Percentiles rank a stretch among this genome's conserved stretches.
phyloP scores from a whole-genome alignment of 257 asterid genomes.

The Fraxinus quadrangulata region DNA sequence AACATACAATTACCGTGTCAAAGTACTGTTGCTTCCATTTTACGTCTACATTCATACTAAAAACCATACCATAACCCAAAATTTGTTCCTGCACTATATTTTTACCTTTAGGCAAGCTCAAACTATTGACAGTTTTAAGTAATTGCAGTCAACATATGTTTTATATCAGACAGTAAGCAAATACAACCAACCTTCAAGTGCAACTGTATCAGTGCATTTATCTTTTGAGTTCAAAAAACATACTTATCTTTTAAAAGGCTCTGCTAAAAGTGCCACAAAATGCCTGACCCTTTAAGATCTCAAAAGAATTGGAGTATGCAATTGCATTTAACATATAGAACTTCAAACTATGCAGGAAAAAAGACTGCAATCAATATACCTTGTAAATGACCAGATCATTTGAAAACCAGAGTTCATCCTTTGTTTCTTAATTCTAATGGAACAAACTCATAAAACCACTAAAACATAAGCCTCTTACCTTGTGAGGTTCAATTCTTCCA shows the following conservation, averaged over 20 bases:
- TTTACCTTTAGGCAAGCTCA: no score
- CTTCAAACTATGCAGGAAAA: not conserved
- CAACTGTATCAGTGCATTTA: not conserved
- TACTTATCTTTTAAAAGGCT: not conserved
- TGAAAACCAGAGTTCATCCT: not conserved
- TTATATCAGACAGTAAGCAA: no score
- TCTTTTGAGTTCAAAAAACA: not conserved
- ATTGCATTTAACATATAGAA: not conserved
- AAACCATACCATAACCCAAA: no score
- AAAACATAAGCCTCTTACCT: conserved; percentile 44
- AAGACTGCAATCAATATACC: not conserved
- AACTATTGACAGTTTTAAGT: no score
- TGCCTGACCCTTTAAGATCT: not conserved
- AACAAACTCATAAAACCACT: conserved; percentile 11
- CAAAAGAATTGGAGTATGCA: not conserved
- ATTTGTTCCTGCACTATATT: no score
- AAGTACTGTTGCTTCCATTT: no score
- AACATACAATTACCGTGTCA: no score
- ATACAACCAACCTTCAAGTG: no score
- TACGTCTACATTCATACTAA: no score
- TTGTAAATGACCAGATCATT: not conserved
- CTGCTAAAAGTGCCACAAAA: not conserved
- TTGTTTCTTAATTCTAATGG: conserved; percentile 6
- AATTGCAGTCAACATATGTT: no score
- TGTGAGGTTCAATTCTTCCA: conserved; percentile 75